These are phyloP conservation scores for Anthracocystis panici-leucophaei DNA, from an alignment of 1,284 basidiomycete species.

Conservation along the genomic window DNA sequence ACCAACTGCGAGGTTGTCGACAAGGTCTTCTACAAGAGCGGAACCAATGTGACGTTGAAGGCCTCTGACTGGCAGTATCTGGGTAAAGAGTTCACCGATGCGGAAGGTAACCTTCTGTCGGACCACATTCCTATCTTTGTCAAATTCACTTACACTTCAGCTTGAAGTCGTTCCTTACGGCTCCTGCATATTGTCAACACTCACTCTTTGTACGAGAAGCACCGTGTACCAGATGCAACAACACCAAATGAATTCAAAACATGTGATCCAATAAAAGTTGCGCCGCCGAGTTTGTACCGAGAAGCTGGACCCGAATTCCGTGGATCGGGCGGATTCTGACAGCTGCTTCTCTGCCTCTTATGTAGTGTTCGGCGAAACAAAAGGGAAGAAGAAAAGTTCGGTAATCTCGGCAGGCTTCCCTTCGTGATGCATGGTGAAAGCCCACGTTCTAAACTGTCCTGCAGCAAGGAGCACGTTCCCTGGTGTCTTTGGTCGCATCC, in stretches of 20 bases:
- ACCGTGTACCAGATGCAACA: too few species aligned
- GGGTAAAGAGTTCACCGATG: conserved; percentile 16
- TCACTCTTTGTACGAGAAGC: too few species aligned
- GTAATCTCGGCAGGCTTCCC: background rate
- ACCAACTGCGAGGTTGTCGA: conserved; percentile 28
- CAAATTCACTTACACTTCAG: conserved; percentile 16
- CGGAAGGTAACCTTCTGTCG: conserved; percentile 19
- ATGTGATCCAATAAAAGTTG: background rate
- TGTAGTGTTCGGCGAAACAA: background rate
- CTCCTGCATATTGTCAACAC: too few species aligned
- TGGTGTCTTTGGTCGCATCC: background rate
- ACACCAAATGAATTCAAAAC: background rate
- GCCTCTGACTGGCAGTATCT: conserved; percentile 24
- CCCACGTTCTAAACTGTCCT: background rate
- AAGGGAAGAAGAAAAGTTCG: background rate
- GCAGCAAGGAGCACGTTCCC: background rate
- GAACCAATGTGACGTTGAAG: conserved; percentile 9
- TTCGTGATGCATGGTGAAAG: background rate
- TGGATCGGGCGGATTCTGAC: background rate
- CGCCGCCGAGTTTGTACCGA: background rate
- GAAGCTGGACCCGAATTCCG: background rate
- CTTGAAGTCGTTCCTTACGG: background rate
- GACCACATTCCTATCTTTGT: conserved; percentile 29
- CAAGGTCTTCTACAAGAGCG: conserved; percentile 27
- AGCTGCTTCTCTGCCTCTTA: background rate